Evolutionary conservation across 2,329 filamentous ascomycete species (phyloP).

Genomic region (Elsinoe necatrix): DNA sequence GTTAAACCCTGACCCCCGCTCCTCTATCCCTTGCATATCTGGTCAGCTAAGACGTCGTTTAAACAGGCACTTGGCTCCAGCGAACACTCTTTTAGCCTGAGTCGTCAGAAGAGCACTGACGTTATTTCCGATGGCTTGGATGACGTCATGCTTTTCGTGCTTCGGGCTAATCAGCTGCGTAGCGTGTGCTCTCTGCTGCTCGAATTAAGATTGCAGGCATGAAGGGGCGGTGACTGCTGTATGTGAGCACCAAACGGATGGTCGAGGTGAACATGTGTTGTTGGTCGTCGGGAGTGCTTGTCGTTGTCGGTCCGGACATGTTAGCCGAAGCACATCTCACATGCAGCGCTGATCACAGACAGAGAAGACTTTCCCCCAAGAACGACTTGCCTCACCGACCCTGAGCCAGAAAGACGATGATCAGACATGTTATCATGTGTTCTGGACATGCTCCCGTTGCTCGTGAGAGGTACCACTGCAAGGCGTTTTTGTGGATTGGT

Average conservation of each 20-base stretch:
- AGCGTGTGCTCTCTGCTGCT: not conserved
- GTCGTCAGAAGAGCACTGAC: not conserved
- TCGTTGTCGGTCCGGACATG: not conserved
- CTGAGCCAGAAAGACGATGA: not conserved
- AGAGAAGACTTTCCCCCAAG: too few relatives aligned
- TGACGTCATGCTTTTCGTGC: slow-evolving; percentile 6
- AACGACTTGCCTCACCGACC: not conserved
- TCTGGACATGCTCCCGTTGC: not conserved
- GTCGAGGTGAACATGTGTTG: not conserved
- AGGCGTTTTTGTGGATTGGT: not conserved
- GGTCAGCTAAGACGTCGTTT: slow-evolving; percentile 2
- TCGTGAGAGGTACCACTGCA: not conserved
- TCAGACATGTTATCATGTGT: not conserved
- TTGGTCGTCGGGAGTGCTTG: too few relatives aligned
- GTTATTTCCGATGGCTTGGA: slow-evolving; percentile 5
- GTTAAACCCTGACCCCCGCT: slow-evolving; percentile 12
- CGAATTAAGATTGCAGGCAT: not conserved
- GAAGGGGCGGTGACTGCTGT: not conserved
- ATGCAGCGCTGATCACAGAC: not conserved
- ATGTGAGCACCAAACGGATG: not conserved
- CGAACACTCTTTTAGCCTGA: not conserved
- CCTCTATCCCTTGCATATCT: slow-evolving; percentile 11
- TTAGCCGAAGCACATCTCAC: not conserved
- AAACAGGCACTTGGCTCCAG: slow-evolving; percentile 1
- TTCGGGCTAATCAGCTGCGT: slow-evolving; percentile 3